Base-by-base conservation (phyloP, 2,329 filamentous ascomycete species). In the Remersonia thermophila region DNA sequence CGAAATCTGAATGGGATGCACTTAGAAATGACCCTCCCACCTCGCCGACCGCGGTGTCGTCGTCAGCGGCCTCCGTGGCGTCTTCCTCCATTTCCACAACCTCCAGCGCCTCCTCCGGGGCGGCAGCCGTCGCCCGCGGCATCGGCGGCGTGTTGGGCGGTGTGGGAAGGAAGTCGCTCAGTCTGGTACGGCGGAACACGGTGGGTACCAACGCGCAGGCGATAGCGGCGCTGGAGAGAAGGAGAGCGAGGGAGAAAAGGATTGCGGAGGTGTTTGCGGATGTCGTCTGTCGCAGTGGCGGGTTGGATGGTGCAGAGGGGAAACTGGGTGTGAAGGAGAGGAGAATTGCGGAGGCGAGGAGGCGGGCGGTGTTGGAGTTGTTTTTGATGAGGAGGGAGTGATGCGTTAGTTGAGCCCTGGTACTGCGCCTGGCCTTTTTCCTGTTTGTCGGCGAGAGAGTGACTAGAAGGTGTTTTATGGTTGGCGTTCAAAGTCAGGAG, bases 211-310 rank as follows among this genome's bases (percentile, higher is more conserved):
- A 42, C 0, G 47, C 49, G 13, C 50, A 53, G 17, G 51, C 55
- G 16, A 29, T 55, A 32, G 64, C 65, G 0, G 61, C 65, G 2
- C 52, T 70, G 11, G 61, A 66, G n/a, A 71, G 69, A 44, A 64
- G 77, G 37, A 63, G 71, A 42, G 63, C 66, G 2, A 68, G 78
- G 35, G 75, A 80, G 56, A 68, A 59, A 39, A 67, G 66, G 27
- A 73, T 80, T 27, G 77, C 80, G 0, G 70, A 74, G 33, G 58
- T 84, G 0, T 80, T 91, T 45, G 72, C 73, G 1, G 61, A 62
- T 1, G 63, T 73, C 0, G 63, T 85, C 10, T 79, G 86, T 40
- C 67, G 77, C n/a, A n/a, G n/a, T n/a, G n/a, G n/a, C 7, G 54
- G 60, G 5, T 15, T 32, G 17, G 18, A 9, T 17, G 31, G 18